Conservation (phyloP, 148 eudicot species). For the Talinum fruticosum region DNA sequence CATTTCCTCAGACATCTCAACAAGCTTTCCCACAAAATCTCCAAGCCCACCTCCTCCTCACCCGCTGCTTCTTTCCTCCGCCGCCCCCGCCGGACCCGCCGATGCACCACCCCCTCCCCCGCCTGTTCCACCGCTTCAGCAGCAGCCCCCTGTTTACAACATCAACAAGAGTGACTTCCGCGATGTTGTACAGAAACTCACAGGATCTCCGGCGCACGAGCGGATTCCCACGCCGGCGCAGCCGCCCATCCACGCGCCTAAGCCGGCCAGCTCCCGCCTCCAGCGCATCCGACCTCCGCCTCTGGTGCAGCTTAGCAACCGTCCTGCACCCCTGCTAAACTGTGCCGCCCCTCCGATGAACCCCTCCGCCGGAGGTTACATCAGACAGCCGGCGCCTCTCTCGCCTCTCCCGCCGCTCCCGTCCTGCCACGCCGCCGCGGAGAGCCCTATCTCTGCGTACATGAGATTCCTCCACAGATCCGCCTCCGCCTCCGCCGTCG, state of each 20-base stretch:
- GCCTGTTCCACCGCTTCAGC: slow-evolving; percentile 28
- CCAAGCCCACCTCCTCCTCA: slow-evolving; percentile 40
- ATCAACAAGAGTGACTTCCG: slow-evolving; percentile 86
- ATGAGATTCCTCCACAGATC: slow-evolving; percentile 62
- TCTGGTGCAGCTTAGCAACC: slow-evolving; percentile 48
- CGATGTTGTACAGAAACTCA: slow-evolving; percentile 85
- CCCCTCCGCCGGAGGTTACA: not conserved
- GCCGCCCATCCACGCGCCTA: slow-evolving; percentile 30
- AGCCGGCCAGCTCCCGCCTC: slow-evolving; percentile 63
- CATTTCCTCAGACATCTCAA: slow-evolving; percentile 52
- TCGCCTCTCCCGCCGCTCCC: slow-evolving; percentile 94
- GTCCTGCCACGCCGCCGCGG: slow-evolving; percentile 71
- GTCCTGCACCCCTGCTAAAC: slow-evolving; percentile 37
- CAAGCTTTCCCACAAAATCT: slow-evolving; percentile 72
- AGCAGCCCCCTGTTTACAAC: slow-evolving; percentile 92
- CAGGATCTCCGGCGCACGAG: slow-evolving; percentile 83
- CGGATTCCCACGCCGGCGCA: slow-evolving; percentile 38
- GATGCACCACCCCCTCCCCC: slow-evolving; percentile 21
- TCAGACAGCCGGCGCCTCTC: slow-evolving; percentile 28
- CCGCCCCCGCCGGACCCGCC: slow-evolving; percentile 3
- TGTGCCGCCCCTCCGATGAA: not conserved
- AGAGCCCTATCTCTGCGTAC: slow-evolving; percentile 91
- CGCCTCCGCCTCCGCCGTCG: slow-evolving; percentile 25
- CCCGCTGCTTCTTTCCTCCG: not conserved
- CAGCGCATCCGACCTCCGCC: slow-evolving; percentile 97